Percentiles rank a stretch among this genome's conserved stretches.
Conservation (phyloP, 345 rosid species). For the Aquilaria sinensis region DNA sequence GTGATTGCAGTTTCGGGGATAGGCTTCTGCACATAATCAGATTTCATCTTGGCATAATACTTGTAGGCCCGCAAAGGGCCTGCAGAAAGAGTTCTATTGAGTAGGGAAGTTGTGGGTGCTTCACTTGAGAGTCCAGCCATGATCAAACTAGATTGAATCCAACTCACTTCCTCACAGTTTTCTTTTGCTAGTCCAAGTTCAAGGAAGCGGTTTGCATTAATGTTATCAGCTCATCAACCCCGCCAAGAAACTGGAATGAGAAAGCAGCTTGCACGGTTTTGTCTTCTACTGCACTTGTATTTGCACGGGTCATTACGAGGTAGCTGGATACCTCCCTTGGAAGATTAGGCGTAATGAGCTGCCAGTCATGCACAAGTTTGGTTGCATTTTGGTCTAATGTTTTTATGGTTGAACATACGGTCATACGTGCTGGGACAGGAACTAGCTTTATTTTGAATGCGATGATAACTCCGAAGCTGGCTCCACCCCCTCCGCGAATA, state of each 20-base stretch:
- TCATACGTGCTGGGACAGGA: neutral
- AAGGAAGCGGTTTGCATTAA: neutral
- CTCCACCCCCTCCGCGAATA: no score
- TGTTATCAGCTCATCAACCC: neutral
- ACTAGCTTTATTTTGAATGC: neutral
- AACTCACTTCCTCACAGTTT: neutral
- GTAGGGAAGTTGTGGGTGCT: neutral
- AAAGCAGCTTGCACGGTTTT: neutral
- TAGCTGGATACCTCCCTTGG: neutral
- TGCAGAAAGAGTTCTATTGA: neutral
- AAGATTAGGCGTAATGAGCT: neutral
- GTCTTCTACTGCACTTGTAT: neutral
- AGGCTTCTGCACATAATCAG: constrained; percentile 1
- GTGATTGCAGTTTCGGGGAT: neutral
- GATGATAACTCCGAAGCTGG: neutral
- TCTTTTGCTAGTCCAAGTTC: neutral
- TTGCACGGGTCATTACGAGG: neutral
- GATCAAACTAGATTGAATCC: neutral
- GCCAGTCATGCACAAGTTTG: constrained; percentile 1
- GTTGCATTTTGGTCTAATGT: neutral
- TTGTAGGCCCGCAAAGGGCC: no score
- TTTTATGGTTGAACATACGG: neutral
- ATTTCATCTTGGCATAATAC: constrained; percentile 1
- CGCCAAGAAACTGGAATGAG: neutral
- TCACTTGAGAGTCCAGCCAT: neutral